These are phyloP conservation scores for Rubroshorea leprosula DNA, from an alignment of 345 rosid species.

Conservation along the genomic window DNA sequence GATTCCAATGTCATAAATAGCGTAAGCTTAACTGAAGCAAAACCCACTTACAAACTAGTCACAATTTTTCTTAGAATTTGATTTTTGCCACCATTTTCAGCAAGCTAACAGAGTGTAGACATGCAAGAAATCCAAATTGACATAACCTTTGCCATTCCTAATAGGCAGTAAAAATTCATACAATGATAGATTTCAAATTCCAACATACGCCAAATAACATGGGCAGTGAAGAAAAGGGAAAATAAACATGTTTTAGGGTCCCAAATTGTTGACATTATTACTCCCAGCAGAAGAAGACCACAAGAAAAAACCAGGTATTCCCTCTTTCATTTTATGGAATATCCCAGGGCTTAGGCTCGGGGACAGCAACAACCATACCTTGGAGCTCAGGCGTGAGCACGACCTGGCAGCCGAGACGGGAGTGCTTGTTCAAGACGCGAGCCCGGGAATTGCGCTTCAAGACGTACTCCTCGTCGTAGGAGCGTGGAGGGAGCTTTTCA, in stretches of 20 bases:
- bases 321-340: constrained; percentile 45
- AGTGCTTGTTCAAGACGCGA: constrained; percentile 81
- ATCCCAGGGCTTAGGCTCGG: constrained; percentile 98
- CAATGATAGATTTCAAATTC: constrained; percentile 6
- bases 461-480: constrained; percentile 94
- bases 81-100: background rate
- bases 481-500: constrained; percentile 70
- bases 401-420: constrained; percentile 90
- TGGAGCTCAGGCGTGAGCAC: constrained; percentile 66
- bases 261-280: constrained; percentile 10
- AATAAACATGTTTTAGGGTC: background rate
- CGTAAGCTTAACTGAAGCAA: background rate
- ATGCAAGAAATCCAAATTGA: background rate
- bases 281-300: constrained; percentile 4
- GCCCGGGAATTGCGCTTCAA: constrained; percentile 75
- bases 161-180: constrained; percentile 2
- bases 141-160: background rate
- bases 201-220: constrained; percentile 6
- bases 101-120: background rate
- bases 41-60: background rate
- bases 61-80: background rate
- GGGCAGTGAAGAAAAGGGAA: background rate
- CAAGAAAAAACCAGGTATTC: constrained; percentile 7
- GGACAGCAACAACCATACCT: constrained; percentile 98
- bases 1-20: background rate